phyloP scores from a whole-genome alignment of 176 grass and related monocot genomes.

The Avena atlantica region DNA sequence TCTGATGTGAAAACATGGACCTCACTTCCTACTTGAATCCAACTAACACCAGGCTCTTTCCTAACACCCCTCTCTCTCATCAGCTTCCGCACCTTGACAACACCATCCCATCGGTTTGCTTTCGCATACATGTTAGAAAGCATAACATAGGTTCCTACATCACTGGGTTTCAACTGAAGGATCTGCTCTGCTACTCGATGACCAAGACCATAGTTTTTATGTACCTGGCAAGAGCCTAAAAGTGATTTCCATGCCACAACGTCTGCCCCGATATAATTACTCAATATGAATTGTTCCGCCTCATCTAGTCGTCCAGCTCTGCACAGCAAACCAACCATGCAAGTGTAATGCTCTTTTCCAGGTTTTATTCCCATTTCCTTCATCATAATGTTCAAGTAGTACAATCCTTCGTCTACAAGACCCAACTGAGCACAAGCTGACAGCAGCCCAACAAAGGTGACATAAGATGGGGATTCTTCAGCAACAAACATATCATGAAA shows the following conservation, averaged over 20 bases:
- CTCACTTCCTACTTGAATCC: constrained; percentile 73
- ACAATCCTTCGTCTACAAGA: constrained; percentile 72
- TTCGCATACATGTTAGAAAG: constrained; percentile 93
- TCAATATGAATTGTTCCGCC: constrained; percentile 66
- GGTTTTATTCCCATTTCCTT: constrained; percentile 67
- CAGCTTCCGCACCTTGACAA: constrained; percentile 64
- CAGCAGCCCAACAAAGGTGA: constrained; percentile 74
- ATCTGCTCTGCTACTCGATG: constrained; percentile 70
- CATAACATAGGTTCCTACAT: constrained; percentile 81
- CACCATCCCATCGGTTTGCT: constrained; percentile 79
- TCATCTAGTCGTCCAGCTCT: constrained; percentile 67
- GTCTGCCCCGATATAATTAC: constrained; percentile 58
- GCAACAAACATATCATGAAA: constrained; percentile 64
- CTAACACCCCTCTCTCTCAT: constrained; percentile 74
- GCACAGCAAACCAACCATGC: constrained; percentile 75
- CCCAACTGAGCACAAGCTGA: constrained; percentile 80
- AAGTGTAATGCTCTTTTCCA: constrained; percentile 77
- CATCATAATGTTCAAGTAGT: constrained; percentile 80
- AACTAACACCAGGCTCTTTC: constrained; percentile 85
- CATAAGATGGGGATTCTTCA: constrained; percentile 58
- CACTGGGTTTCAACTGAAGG: constrained; percentile 68
- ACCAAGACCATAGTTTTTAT: constrained; percentile 71
- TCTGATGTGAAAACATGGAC: constrained; percentile 73
- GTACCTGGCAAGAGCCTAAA: constrained; percentile 68
- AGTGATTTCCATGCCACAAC: constrained; percentile 77